Base-by-base conservation (phyloP, 331 rosid species). In the Quercus tomentella region DNA sequence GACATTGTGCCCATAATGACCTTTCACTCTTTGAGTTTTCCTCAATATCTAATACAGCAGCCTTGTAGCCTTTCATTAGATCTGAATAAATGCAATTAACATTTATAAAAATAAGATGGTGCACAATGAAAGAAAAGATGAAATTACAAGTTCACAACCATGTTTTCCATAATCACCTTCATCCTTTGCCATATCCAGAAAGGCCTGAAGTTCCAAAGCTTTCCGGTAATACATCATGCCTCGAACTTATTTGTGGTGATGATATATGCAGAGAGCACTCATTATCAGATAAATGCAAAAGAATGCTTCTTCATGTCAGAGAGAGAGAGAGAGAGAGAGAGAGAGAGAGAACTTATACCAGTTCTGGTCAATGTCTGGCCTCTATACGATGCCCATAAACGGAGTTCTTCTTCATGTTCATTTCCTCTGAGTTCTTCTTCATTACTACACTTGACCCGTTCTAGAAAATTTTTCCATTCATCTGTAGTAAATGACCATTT, bases 341-440 rank as follows among this genome's bases (percentile, higher is more conserved):
- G 45, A 74, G 12, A 58, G 70, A 70, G 75, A 4, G 8, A 41
- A 45, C 58, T 41, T 75, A 43, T 87, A 95, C 99, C 99, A 77
- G 99, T 95, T 85, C 92, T 95, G 56, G 97, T 95, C 94, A 95
- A 86, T 68, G 99, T 95, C 84, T 95, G 99, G 83, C 99, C 97
- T 86, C 96, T 88, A 77, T 93, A 93, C 11, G 98, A 93, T 75
- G 98, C 99, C 99, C 99, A 95, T 78, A 91, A 82, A 78, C 97
- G 92, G 58, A 90, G 97, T 55, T 92, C 76, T 86, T 95, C 98
- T 82, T 90, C 89, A 22, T 84, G 84, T 55, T 78, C 88, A 15
- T 31, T 89, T 73, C 14, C 79, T 70, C 73, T 90, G 60, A 93
- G 84, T 71, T 85, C 55, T 78, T 93, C 97, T 79, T 89, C 97